Percentiles rank a stretch among this genome's conserved stretches.
phyloP scores from a whole-genome alignment of 495 filamentous ascomycete species.

The Lepraria neglecta region DNA sequence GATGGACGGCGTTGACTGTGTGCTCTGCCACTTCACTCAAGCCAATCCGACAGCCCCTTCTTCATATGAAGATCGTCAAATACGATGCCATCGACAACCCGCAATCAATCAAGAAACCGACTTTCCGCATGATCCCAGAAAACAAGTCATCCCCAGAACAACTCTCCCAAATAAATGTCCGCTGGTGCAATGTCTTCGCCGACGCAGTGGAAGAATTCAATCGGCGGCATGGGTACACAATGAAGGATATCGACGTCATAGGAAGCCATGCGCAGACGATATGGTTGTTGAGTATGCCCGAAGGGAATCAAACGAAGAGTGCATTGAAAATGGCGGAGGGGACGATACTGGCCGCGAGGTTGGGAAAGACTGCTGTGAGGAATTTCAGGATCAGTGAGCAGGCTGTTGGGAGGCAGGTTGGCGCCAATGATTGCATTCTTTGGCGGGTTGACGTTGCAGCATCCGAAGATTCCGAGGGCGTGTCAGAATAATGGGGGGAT shows the following conservation, averaged over 20 bases:
- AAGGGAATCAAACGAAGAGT: no score
- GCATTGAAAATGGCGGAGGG: no score
- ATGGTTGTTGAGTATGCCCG: background rate
- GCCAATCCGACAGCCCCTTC: background rate
- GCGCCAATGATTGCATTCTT: no score
- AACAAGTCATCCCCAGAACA: background rate
- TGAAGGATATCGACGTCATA: background rate
- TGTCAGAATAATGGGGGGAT: no score
- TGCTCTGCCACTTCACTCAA: background rate
- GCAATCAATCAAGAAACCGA: background rate
- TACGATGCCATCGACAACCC: background rate
- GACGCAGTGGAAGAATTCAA: background rate
- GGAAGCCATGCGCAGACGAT: background rate
- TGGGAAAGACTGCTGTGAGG: no score
- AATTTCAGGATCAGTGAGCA: no score
- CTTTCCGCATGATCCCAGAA: background rate
- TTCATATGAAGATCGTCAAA: background rate
- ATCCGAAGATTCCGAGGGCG: no score
- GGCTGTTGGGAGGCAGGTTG: no score
- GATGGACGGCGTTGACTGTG: background rate
- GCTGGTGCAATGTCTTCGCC: background rate
- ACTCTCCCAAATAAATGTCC: background rate
- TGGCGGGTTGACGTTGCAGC: no score
- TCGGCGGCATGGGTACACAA: background rate
- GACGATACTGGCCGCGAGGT: no score